These are phyloP conservation scores for Xylaria sp. DNA, from an alignment of 2,329 filamentous ascomycete genomes.

Conservation along the genomic window DNA sequence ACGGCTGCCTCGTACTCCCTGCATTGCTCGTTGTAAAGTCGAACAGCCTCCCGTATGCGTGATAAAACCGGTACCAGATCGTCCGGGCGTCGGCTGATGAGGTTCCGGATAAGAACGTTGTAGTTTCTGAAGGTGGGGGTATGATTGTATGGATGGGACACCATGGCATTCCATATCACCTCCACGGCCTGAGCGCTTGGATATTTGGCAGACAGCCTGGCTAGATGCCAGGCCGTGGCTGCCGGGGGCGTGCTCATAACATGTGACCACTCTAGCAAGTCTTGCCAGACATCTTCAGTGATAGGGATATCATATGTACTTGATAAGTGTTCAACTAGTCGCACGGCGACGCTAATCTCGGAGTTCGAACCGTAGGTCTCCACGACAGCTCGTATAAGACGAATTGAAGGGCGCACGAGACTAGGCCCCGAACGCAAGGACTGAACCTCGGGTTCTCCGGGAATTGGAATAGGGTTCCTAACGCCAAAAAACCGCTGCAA, in stretches of 20 bases:
- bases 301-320: conserved; percentile 68
- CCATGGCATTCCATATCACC: conserved; percentile 70
- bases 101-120: conserved; percentile 61
- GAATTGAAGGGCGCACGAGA: conserved; percentile 61
- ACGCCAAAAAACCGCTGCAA: conserved; percentile 49
- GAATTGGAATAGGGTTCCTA: conserved; percentile 27
- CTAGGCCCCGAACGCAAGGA: not conserved
- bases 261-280: conserved; percentile 75
- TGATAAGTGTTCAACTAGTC: conserved; percentile 72
- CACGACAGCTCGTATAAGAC: conserved; percentile 73
- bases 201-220: conserved; percentile 48
- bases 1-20: conserved; percentile 42
- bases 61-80: conserved; percentile 37
- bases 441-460: not conserved
- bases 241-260: conserved; percentile 60
- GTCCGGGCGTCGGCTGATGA: conserved; percentile 34
- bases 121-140: conserved; percentile 67
- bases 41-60: conserved; percentile 46
- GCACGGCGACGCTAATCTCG: conserved; percentile 67
- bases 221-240: conserved; percentile 52
- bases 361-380: conserved; percentile 76
- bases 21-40: conserved; percentile 47
- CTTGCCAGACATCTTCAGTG: conserved; percentile 68
- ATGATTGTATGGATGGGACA: conserved; percentile 65
- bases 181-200: conserved; percentile 59